Percentiles rank a stretch among this genome's conserved stretches.
Conservation (phyloP, 2,329 filamentous ascomycete species). For the Venturiaceae sp. region DNA sequence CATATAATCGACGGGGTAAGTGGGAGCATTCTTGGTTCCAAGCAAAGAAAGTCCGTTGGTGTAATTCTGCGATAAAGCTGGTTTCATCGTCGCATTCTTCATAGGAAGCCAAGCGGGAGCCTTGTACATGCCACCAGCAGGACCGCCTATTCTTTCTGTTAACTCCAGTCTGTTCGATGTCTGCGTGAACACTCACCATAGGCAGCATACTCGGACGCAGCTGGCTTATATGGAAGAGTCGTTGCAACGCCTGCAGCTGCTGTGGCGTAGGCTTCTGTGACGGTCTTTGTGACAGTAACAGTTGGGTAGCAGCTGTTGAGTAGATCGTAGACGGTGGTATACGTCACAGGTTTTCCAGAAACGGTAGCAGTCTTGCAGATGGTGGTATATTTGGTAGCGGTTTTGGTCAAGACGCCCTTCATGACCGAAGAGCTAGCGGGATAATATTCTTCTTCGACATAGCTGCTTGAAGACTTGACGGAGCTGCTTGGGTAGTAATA, state of each 20-base stretch:
- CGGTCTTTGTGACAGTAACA: not conserved
- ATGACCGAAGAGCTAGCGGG: not conserved
- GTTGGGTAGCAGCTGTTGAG: not conserved
- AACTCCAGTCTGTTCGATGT: not conserved
- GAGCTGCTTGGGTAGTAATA: not conserved
- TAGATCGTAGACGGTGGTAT: not conserved
- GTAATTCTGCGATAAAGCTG: constrained; percentile 15
- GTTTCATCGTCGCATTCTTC: constrained; percentile 11
- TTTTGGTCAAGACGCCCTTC: not conserved
- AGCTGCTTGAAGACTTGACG: not conserved
- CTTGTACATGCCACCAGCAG: not conserved
- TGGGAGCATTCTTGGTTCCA: constrained; percentile 13
- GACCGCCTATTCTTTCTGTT: constrained; percentile 9
- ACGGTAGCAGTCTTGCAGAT: not conserved
- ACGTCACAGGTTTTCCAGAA: not conserved
- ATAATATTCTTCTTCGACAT: no score
- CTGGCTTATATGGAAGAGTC: not conserved
- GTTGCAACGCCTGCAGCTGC: not conserved
- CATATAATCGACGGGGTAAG: not conserved
- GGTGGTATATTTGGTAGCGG: not conserved
- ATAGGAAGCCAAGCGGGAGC: constrained; percentile 18
- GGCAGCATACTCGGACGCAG: not conserved
- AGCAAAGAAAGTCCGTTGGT: constrained; percentile 19
- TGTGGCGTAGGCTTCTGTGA: not conserved
- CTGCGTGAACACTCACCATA: not conserved